phyloP scores from a whole-genome alignment of 2,329 filamentous ascomycete species.

The Celoporthe dispersa region DNA sequence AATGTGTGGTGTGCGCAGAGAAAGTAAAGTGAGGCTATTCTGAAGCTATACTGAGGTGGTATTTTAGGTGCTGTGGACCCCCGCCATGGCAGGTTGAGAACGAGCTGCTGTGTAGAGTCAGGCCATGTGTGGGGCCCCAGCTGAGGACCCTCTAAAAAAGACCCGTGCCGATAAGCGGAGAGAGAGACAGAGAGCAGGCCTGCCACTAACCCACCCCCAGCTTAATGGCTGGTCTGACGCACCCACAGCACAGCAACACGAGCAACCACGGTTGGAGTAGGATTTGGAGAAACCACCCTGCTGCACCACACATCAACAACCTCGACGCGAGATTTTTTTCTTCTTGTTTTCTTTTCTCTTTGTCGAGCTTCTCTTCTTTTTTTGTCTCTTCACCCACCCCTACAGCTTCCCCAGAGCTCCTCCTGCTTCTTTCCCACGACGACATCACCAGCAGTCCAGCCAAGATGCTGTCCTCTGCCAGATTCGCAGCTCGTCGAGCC shows the following conservation, averaged over 20 bases:
- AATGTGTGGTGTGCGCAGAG: background rate
- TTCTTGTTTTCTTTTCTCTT: background rate
- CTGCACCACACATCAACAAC: background rate
- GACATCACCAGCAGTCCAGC: background rate
- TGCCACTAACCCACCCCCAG: background rate
- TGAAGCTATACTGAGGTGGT: background rate
- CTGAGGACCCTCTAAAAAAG: background rate
- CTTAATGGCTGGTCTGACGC: background rate
- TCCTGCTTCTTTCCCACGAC: conserved; percentile 19
- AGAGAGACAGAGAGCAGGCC: background rate
- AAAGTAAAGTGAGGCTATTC: background rate
- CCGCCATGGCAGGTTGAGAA: background rate
- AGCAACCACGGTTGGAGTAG: background rate
- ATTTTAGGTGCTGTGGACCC: background rate
- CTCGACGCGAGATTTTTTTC: background rate
- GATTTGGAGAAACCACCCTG: conserved; percentile 6
- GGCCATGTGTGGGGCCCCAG: conserved; percentile 12
- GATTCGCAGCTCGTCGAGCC: conserved; percentile 57
- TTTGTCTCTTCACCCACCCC: background rate
- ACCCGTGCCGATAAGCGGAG: conserved; percentile 6
- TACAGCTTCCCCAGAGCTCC: background rate
- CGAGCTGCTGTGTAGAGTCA: background rate
- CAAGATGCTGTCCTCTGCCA: conserved; percentile 59
- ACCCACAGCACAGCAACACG: background rate
- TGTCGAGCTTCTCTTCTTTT: background rate